Evolutionary conservation across 768 basidiomycete species (phyloP).

Genomic region (Dioszegia crocea): DNA sequence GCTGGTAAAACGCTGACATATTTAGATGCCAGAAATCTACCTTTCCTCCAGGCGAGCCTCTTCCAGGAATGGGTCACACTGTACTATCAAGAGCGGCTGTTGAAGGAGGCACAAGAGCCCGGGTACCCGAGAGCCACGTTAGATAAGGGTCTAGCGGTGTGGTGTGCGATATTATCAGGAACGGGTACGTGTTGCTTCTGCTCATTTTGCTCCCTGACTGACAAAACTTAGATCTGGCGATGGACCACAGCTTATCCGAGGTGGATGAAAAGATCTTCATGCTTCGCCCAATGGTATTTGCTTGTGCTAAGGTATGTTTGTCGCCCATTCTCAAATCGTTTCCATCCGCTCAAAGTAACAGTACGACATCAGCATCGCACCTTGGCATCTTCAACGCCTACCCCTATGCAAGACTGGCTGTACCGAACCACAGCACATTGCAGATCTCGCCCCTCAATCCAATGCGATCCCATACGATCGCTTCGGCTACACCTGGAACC

Average conservation of each 20-base stretch:
- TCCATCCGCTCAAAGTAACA: no score
- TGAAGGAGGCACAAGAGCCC: conserved; percentile 48
- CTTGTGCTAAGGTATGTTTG: conserved; percentile 49
- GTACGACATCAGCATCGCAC: conserved; percentile 44
- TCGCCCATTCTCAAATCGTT: no score
- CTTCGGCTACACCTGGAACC: conserved; percentile 42
- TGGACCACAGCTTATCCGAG: conserved; percentile 17
- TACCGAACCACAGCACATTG: conserved; percentile 22
- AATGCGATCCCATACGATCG: conserved; percentile 40
- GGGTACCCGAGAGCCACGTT: conserved; percentile 48
- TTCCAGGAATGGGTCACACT: conserved; percentile 37
- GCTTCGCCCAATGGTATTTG: conserved; percentile 52
- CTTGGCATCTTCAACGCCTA: conserved; percentile 41
- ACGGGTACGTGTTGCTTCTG: conserved; percentile 16
- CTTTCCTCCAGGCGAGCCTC: conserved; percentile 28
- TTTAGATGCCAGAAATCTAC: conserved; percentile 42
- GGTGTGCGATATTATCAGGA: conserved; percentile 41
- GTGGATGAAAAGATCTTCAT: conserved; percentile 51
- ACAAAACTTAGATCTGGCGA: conserved; percentile 18
- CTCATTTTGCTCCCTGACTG: not conserved
- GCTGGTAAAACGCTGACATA: not conserved
- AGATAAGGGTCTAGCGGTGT: conserved; percentile 41
- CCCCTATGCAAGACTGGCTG: conserved; percentile 29
- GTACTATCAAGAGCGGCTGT: conserved; percentile 42
- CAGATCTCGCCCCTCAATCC: conserved; percentile 17